Base-by-base conservation (phyloP, 106 monocot genomes). In the Vanilla planifolia region DNA sequence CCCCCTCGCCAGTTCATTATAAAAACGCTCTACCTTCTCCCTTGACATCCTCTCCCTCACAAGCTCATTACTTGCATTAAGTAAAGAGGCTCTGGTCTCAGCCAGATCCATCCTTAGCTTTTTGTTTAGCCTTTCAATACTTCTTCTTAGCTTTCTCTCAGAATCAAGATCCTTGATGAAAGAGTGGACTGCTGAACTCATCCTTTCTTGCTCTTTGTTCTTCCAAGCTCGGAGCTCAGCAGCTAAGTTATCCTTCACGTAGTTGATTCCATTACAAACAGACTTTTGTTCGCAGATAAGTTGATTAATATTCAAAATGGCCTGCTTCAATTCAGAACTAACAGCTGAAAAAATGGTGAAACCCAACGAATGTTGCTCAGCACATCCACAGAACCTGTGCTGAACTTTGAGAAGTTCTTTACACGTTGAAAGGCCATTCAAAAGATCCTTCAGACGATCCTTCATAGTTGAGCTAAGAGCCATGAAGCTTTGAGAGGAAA, bases 21-120 rank as follows among this genome's bases (percentile, higher is more conserved):
- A 92, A 33, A 84, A 61, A 7, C 73, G 48, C 50, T 92, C 86
- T 7, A 78, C 71, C 11, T 73, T 65, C 51, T 77, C 75, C 65
- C 77, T 92, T 26, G 80, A 63, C 35, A 55, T 73, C 52, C 69
- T 92, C 68, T 86, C 92, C n/a, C 61, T 80, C 34, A 76, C 68
- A 16, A 86, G 67, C 40, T 83, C 75, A 67, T 69, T 55, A 13
- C 34, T 69, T 19, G 77, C 65, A n/a, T 79, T 67, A 5, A 61
- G 43, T 8, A 86, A 48, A 16, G 74, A 68, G 24, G 61, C 33
- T 37, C 63, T 80, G 15, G 45, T 76, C 27, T 73, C 33, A 0
- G 72, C 48, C 33, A 88, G 45, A 28, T 77, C 79, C 56, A 61
- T 9, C 0, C 52, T 62, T 5, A 93, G 75, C 69, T 81, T 88